Evolutionary conservation across 495 filamentous ascomycete species (phyloP).

Genomic region (Annulohypoxylon stygium): DNA sequence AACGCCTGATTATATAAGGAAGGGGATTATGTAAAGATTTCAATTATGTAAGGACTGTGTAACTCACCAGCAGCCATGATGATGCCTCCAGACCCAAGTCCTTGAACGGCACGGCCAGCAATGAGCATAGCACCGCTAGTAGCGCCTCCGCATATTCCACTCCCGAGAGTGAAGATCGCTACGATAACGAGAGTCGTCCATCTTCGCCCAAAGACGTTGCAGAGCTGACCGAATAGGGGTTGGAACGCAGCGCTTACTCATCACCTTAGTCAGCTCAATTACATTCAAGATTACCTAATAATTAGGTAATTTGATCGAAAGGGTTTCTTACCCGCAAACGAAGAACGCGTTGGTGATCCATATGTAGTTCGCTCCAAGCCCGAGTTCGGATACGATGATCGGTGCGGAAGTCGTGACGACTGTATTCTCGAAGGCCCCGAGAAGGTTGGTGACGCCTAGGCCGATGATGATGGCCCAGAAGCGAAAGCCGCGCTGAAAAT

Average conservation of each 20-base stretch:
- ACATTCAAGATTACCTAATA: not conserved
- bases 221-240: slow-evolving; percentile 49
- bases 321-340: slow-evolving; percentile 2
- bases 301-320: not conserved
- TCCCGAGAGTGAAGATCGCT: slow-evolving; percentile 52
- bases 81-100: slow-evolving; percentile 79
- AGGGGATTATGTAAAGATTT: too few relatives aligned
- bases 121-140: slow-evolving; percentile 70
- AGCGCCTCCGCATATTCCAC: slow-evolving; percentile 52
- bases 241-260: slow-evolving; percentile 61
- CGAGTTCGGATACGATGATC: not conserved
- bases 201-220: slow-evolving; percentile 60
- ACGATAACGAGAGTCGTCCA: slow-evolving; percentile 50
- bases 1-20: too few relatives aligned
- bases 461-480: slow-evolving; percentile 13
- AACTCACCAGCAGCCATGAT: slow-evolving; percentile 66
- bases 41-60: too few relatives aligned
- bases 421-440: slow-evolving; percentile 6
- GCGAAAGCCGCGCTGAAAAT: not conserved
- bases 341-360: slow-evolving; percentile 25
- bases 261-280: not conserved
- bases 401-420: slow-evolving; percentile 5
- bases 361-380: slow-evolving; percentile 4
- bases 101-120: slow-evolving; percentile 79
- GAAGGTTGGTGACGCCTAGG: not conserved